Evolutionary conservation across 2,329 filamentous ascomycete species (phyloP).

Genomic region (Exophiala dermatitidis): DNA sequence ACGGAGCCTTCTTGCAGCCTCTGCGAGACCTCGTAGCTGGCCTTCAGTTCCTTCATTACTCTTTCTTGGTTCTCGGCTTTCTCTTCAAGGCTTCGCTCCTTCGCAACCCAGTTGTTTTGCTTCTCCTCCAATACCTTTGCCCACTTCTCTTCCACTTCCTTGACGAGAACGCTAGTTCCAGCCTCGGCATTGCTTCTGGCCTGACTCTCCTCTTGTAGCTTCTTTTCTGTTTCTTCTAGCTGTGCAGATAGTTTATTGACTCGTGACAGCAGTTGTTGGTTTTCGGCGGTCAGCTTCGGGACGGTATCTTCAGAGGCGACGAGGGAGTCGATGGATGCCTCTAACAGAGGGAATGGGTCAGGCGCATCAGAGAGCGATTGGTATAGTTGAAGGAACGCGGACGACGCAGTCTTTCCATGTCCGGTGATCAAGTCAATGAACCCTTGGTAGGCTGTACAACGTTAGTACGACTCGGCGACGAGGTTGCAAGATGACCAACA

Average conservation of each 20-base stretch:
- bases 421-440: slow-evolving; percentile 96
- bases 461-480: slow-evolving; percentile 4
- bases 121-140: slow-evolving; percentile 84
- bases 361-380: slow-evolving; percentile 90
- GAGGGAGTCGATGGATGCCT: slow-evolving; percentile 91
- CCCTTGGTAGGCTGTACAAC: slow-evolving; percentile 71
- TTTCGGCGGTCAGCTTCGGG: slow-evolving; percentile 82
- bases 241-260: slow-evolving; percentile 69
- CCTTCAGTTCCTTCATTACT: slow-evolving; percentile 87
- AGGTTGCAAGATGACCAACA: slow-evolving; percentile 41
- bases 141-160: slow-evolving; percentile 88
- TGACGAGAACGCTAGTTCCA: slow-evolving; percentile 68
- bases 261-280: slow-evolving; percentile 73
- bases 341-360: slow-evolving; percentile 90
- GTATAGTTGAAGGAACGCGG: slow-evolving; percentile 86
- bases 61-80: slow-evolving; percentile 92
- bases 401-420: slow-evolving; percentile 89
- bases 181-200: slow-evolving; percentile 69
- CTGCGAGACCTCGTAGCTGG: slow-evolving; percentile 93
- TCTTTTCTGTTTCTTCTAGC: slow-evolving; percentile 73
- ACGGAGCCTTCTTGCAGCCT: slow-evolving; percentile 64
- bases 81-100: slow-evolving; percentile 83
- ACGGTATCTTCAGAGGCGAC: slow-evolving; percentile 87
- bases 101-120: slow-evolving; percentile 90
- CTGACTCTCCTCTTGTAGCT: slow-evolving; percentile 68